Conservation (phyloP, 1,139 yeast species). For the Kluyveromyces sp. region DNA sequence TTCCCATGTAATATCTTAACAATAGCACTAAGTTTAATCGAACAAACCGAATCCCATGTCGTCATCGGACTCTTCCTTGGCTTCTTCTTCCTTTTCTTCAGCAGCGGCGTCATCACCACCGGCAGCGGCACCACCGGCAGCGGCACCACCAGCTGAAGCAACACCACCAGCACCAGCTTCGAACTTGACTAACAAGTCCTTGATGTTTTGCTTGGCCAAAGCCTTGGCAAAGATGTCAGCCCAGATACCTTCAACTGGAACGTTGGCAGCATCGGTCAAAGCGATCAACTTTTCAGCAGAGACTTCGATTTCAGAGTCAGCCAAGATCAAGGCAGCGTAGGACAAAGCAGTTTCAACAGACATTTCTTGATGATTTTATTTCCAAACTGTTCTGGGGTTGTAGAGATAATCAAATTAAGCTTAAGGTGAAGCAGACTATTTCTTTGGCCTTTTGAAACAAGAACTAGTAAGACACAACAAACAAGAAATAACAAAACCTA, state of each 20-base stretch:
- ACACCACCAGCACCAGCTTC: conserved; percentile 67
- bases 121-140: conserved; percentile 50
- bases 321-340: conserved; percentile 83
- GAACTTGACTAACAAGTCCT: conserved; percentile 70
- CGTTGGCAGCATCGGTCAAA: conserved; percentile 62
- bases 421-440: conserved; percentile 55
- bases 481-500: conserved; percentile 5
- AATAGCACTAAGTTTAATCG: conserved; percentile 42
- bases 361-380: too few species aligned
- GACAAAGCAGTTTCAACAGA: conserved; percentile 79
- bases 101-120: conserved; percentile 53
- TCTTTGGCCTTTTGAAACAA: conserved; percentile 32
- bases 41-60: conserved; percentile 85
- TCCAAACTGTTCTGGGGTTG: conserved; percentile 18
- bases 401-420: conserved; percentile 56
- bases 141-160: conserved; percentile 50
- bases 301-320: conserved; percentile 77
- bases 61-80: conserved; percentile 57
- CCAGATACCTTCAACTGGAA: conserved; percentile 68
- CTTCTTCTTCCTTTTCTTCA: conserved; percentile 51
- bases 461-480: conserved; percentile 2
- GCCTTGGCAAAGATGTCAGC: conserved; percentile 80
- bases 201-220: conserved; percentile 68
- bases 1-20: conserved; percentile 8
- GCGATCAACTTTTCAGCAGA: conserved; percentile 68